Base-by-base conservation (phyloP, 1,284 basidiomycete genomes). In the Malassezia brasiliensis region DNA sequence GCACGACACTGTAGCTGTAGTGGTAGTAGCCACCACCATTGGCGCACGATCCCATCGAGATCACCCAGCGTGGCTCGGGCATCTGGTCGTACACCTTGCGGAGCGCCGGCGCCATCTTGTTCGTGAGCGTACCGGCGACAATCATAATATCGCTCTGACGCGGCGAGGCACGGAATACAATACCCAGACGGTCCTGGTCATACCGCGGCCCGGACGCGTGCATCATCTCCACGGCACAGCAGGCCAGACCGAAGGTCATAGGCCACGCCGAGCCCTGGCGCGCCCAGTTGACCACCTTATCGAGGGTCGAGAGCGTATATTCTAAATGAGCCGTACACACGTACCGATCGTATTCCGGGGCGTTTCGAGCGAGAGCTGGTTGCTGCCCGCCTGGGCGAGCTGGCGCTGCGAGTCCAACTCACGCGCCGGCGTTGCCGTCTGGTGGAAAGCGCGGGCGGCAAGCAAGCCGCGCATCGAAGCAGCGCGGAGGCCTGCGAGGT, bases 91-190 rank as follows among this genome's bases (percentile, higher is more conserved):
- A 61, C 61, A 62, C 72, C 62, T 65, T 59, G 46, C 65, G 52
- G 59, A 62, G 56, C 45, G 66, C 63, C 1, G 94, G 94, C 4
- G 91, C 94, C 94, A 99, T 99, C 81, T 99, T 98, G 81, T 99
- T 98, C 65, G 94, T 99, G 67, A 99, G 79, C 0, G 94, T 99
- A 31, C 94, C 94, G 42, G 94, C 93, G 51, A 99, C 94, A 72
- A 99, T 99, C 94, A 99, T 98, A 74, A 98, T 88, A 75, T 98
- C 93, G 57, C 86, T 88, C 79, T 96, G 90, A 65, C 94, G 86
- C 49, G 94, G 94, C 77, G 86, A 90, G 10, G 93, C 94, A 80
- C 94, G 89, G 82, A 99, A 99, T 39, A 99, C 87, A 61, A 98
- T 85, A 70, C 94, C 94, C 39, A 99, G 80, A 67, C 94, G 84